phyloP scores from a whole-genome alignment of 176 grass and related monocot species.

The Puya raimondii region DNA sequence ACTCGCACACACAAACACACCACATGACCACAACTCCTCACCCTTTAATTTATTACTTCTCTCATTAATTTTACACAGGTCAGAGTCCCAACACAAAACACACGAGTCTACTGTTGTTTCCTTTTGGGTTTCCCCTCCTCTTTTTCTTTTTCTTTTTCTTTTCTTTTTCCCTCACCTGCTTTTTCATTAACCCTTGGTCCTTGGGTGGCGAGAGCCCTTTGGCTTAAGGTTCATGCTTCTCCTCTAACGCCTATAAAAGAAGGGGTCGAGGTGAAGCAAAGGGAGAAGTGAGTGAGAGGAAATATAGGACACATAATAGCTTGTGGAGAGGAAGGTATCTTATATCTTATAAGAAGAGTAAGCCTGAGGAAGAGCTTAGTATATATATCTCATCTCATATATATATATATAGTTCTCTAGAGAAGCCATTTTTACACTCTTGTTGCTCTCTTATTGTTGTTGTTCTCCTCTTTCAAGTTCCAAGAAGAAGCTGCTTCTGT shows the following conservation, averaged over 20 bases:
- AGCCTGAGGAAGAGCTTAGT: no score
- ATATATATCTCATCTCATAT: background rate
- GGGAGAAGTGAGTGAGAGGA: background rate
- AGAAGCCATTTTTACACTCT: background rate
- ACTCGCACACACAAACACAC: constrained; percentile 3
- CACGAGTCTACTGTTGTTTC: background rate
- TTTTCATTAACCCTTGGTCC: background rate
- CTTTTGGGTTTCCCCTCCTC: background rate
- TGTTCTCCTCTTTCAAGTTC: background rate
- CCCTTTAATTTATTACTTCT: no score
- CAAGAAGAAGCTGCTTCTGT: background rate
- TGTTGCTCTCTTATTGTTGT: no score
- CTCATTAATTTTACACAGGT: no score
- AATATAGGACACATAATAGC: background rate
- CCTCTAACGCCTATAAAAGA: background rate
- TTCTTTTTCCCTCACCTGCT: background rate
- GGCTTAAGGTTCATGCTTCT: background rate
- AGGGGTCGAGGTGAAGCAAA: constrained; percentile 11
- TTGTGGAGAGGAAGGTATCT: background rate
- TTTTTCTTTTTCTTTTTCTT: background rate
- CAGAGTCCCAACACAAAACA: no score
- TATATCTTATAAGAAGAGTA: background rate
- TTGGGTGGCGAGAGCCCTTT: no score
- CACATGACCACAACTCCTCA: background rate
- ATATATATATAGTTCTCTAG: constrained; percentile 8